phyloP scores from a whole-genome alignment of 768 basidiomycete genomes.

The Leccinum subtestaceum region DNA sequence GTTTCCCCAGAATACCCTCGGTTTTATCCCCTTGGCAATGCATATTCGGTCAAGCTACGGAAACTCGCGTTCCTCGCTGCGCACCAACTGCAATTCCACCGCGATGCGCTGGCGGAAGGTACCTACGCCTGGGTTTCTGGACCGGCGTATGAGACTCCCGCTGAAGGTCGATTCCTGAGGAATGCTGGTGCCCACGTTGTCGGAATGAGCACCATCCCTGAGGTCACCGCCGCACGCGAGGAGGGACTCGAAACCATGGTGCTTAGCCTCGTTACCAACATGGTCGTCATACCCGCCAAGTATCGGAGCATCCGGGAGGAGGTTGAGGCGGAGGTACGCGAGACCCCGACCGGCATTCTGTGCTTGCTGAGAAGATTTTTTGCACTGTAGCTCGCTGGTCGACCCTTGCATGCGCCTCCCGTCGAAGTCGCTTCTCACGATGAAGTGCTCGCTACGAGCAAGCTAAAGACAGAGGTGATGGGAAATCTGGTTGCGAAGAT shows the following conservation, averaged over 20 bases:
- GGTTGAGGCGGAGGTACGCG: slow-evolving; percentile 69
- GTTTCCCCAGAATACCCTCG: slow-evolving; percentile 59
- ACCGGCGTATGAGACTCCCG: slow-evolving; percentile 87
- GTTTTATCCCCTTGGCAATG: slow-evolving; percentile 82
- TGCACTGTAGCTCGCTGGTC: slow-evolving; percentile 56
- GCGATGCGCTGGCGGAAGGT: slow-evolving; percentile 69
- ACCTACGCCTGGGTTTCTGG: slow-evolving; percentile 90
- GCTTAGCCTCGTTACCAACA: slow-evolving; percentile 82
- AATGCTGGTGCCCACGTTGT: slow-evolving; percentile 83
- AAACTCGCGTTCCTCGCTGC: slow-evolving; percentile 71
- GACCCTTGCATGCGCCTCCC: slow-evolving; percentile 38
- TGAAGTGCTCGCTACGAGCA: slow-evolving; percentile 69
- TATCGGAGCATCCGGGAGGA: slow-evolving; percentile 71
- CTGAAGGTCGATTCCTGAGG: slow-evolving; percentile 77
- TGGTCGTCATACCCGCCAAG: slow-evolving; percentile 67
- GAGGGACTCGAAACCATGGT: slow-evolving; percentile 75
- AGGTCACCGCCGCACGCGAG: slow-evolving; percentile 78
- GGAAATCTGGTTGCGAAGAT: slow-evolving; percentile 65
- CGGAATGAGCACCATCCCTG: slow-evolving; percentile 91
- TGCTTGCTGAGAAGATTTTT: neutral
- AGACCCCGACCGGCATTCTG: neutral
- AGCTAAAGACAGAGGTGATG: slow-evolving; percentile 69
- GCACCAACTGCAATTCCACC: slow-evolving; percentile 51
- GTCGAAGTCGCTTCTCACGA: slow-evolving; percentile 66
- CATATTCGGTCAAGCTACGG: slow-evolving; percentile 73